Evolutionary conservation across 1,284 basidiomycete genomes (phyloP).

Genomic region (Austroboletus niveus): DNA sequence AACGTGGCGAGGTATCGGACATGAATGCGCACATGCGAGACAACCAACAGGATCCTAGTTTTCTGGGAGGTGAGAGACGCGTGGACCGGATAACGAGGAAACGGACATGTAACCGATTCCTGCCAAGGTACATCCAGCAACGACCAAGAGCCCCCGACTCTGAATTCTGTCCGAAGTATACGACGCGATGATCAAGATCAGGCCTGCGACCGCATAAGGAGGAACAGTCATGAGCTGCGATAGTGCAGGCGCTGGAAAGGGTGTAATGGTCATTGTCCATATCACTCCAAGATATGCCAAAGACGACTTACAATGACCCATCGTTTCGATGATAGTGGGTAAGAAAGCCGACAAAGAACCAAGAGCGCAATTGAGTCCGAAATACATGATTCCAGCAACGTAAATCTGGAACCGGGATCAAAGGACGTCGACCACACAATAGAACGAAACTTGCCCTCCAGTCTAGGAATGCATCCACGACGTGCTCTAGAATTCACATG

Average conservation of each 20-base stretch:
- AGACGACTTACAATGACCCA: slow-evolving; percentile 51
- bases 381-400: slow-evolving; percentile 65
- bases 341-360: slow-evolving; percentile 82
- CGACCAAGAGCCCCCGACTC: slow-evolving; percentile 63
- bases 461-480: slow-evolving; percentile 64
- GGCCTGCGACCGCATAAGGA: slow-evolving; percentile 73
- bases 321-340: slow-evolving; percentile 78
- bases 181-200: slow-evolving; percentile 63
- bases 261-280: background rate
- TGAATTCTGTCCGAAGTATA: slow-evolving; percentile 72
- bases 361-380: slow-evolving; percentile 76
- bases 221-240: slow-evolving; percentile 78
- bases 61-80: background rate
- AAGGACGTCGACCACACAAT: background rate
- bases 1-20: slow-evolving; percentile 69
- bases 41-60: slow-evolving; percentile 21
- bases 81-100: background rate
- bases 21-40: slow-evolving; percentile 39
- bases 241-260: slow-evolving; percentile 42
- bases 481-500: slow-evolving; percentile 44
- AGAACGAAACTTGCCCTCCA: slow-evolving; percentile 53
- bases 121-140: slow-evolving; percentile 46
- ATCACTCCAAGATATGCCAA: background rate
- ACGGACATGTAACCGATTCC: slow-evolving; percentile 57
- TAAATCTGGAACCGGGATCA: slow-evolving; percentile 47